Conservation (phyloP, 345 rosid species). For the Firmiana major region DNA sequence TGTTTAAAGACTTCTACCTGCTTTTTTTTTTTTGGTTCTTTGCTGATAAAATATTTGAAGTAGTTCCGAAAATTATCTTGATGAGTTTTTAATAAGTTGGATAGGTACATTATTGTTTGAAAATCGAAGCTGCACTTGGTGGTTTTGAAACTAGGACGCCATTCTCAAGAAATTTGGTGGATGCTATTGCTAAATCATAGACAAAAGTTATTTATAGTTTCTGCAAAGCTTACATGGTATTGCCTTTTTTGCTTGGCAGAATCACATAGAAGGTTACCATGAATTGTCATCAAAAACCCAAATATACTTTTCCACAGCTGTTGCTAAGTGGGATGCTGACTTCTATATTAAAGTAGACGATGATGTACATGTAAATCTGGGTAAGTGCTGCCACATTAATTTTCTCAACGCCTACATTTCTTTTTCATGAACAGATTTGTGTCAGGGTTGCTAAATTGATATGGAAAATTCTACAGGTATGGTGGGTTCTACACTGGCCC, state of each 20-base stretch:
- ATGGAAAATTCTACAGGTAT: conserved; percentile 41
- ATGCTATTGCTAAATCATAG: background rate
- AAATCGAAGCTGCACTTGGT: background rate
- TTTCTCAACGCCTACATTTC: background rate
- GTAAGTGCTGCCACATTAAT: conserved; percentile 41
- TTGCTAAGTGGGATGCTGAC: conserved; percentile 77
- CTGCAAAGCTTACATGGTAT: background rate
- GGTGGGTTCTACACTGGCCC: conserved; percentile 77
- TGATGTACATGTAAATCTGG: conserved; percentile 85
- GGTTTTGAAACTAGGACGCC: background rate
- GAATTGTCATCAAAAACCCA: conserved; percentile 72
- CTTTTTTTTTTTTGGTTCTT: background rate
- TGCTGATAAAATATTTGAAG: background rate
- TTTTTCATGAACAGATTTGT: background rate
- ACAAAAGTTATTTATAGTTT: background rate
- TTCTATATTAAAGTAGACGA: conserved; percentile 79
- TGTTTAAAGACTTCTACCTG: background rate
- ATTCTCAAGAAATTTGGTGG: background rate
- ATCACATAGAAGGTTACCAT: conserved; percentile 74
- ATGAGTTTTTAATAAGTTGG: background rate
- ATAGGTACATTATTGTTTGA: background rate
- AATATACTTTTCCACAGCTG: conserved; percentile 60
- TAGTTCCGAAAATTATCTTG: background rate
- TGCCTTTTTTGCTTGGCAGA: conserved; percentile 36
- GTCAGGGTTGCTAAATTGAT: conserved; percentile 14